Conservation (phyloP, 805 yeast genomes). For the Metschnikowia kunwiensis region DNA sequence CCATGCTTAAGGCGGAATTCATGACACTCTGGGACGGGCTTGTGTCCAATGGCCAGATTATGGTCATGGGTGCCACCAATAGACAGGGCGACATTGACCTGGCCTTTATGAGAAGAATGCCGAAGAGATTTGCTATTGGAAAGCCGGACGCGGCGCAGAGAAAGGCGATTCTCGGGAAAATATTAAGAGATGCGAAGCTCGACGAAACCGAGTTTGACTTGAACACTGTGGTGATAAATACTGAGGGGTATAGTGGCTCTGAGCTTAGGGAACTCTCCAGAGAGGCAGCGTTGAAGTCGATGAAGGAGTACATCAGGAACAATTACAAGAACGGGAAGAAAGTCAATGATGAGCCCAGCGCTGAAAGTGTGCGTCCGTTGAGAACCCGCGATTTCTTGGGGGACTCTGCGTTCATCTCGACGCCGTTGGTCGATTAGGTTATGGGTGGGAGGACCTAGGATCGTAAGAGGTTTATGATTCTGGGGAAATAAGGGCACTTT, state of each 20-base stretch:
- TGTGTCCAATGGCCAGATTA: conserved; percentile 67
- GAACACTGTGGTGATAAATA: conserved; percentile 54
- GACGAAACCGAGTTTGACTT: conserved; percentile 56
- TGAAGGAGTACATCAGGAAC: conserved; percentile 73
- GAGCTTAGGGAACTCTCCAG: conserved; percentile 89
- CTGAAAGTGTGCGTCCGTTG: conserved; percentile 58
- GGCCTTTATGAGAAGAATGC: conserved; percentile 90
- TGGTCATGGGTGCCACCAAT: conserved; percentile 94
- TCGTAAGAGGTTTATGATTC: too few species aligned
- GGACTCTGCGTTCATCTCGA: conserved; percentile 17
- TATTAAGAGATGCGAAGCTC: conserved; percentile 62
- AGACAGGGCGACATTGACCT: conserved; percentile 87
- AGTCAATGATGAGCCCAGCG: conserved; percentile 24
- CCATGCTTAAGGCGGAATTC: conserved; percentile 91
- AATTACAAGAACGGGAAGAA: conserved; percentile 44
- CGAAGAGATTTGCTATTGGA: conserved; percentile 78
- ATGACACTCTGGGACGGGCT: conserved; percentile 98
- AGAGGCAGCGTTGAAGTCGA: conserved; percentile 87
- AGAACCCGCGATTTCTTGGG: conserved; percentile 59
- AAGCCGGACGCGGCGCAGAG: conserved; percentile 72
- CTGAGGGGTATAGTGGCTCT: conserved; percentile 79
- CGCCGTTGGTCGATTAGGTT: conserved; percentile 17
- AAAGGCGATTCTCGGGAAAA: conserved; percentile 60
- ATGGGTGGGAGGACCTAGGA: too few species aligned
- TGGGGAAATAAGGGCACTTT: too few species aligned